Evolutionary conservation across 169 alveolate genomes (phyloP).

Genomic region (Plasmodium billcollinsi): DNA sequence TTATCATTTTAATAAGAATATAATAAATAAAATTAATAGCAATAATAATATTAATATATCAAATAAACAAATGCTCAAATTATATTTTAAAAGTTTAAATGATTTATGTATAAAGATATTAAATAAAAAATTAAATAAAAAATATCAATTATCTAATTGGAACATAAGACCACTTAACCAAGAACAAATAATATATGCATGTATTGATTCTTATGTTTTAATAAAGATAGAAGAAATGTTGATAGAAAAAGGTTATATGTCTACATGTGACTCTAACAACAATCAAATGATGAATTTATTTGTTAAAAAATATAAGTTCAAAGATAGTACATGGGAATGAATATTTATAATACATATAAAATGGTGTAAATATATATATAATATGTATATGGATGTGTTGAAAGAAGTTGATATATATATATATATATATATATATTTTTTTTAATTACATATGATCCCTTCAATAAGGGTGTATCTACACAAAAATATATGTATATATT

Average conservation of each 20-base stretch:
- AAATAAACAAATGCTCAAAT: neutral
- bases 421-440: too few relatives aligned
- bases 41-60: neutral
- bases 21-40: slow-evolving; percentile 8
- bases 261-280: slow-evolving; percentile 41
- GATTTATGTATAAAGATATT: slow-evolving; percentile 83
- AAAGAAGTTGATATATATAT: too few relatives aligned
- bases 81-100: slow-evolving; percentile 79
- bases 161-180: slow-evolving; percentile 89
- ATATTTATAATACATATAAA: neutral
- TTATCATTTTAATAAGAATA: slow-evolving; percentile 20
- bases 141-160: slow-evolving; percentile 91
- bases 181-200: slow-evolving; percentile 90
- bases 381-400: too few relatives aligned
- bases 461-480: too few relatives aligned
- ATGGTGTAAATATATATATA: too few relatives aligned
- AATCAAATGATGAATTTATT: slow-evolving; percentile 19
- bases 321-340: slow-evolving; percentile 49
- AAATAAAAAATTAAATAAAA: slow-evolving; percentile 85
- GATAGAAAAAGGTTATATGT: slow-evolving; percentile 30
- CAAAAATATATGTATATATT: too few relatives aligned
- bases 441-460: too few relatives aligned
- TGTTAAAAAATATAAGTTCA: slow-evolving; percentile 39
- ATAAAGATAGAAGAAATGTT: slow-evolving; percentile 65
- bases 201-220: slow-evolving; percentile 89